These are phyloP conservation scores for Leccinum fibrillosum DNA, from an alignment of 768 basidiomycete species.

Conservation along the genomic window DNA sequence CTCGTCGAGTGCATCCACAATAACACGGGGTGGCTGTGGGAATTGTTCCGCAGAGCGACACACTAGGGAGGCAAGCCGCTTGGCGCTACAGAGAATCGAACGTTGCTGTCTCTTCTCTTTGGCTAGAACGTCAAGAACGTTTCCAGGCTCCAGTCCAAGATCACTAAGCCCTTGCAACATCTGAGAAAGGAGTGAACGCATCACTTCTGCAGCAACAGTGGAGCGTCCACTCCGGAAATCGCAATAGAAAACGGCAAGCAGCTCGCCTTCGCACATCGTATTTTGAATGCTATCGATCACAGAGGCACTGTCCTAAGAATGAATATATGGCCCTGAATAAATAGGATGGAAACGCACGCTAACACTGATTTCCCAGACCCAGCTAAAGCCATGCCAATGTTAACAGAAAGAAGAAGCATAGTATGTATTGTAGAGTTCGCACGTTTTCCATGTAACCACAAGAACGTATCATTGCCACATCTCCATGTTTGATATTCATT, in stretches of 20 bases:
- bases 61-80: neutral
- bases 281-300: neutral
- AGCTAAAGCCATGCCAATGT: neutral
- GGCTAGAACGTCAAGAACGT: neutral
- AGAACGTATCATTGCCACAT: neutral
- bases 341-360: neutral
- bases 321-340: neutral
- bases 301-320: neutral
- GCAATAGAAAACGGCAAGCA: neutral
- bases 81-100: neutral
- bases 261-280: neutral
- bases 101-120: neutral
- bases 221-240: neutral
- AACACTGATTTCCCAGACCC: neutral
- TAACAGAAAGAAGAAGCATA: neutral
- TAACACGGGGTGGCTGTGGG: neutral
- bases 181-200: neutral
- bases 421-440: neutral
- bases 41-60: neutral
- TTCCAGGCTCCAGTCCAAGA: neutral
- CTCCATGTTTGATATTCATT: neutral
- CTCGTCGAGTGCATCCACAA: conserved; percentile 19
- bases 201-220: neutral
- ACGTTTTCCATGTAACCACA: neutral
- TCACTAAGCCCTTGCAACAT: neutral